Conservation (phyloP, 169 alveolate genomes). For the Plasmodium blacklocki region DNA sequence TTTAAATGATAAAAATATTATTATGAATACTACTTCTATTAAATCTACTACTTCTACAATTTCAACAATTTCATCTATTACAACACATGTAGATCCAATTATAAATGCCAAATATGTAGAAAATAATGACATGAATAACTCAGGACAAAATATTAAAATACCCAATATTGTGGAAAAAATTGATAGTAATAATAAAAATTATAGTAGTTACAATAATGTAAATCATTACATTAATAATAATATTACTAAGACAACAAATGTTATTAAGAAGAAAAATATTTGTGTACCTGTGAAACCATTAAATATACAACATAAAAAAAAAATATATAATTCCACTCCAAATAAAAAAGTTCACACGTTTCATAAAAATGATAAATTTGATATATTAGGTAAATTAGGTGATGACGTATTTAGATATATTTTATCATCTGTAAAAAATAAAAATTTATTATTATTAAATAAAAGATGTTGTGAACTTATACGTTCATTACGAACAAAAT, state of each 20-base stretch:
- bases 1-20: neutral
- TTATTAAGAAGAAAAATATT: constrained; percentile 50
- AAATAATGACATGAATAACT: too few species aligned
- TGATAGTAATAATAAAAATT: too few species aligned
- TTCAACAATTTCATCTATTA: too few species aligned
- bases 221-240: neutral
- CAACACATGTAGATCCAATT: too few species aligned
- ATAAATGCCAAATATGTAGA: too few species aligned
- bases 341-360: constrained; percentile 4
- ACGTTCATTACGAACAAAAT: constrained; percentile 27
- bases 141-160: too few species aligned
- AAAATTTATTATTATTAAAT: constrained; percentile 43
- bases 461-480: constrained; percentile 27
- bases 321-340: neutral
- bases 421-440: constrained; percentile 40
- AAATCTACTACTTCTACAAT: too few species aligned
- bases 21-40: neutral
- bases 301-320: constrained; percentile 13
- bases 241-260: neutral
- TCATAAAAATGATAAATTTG: constrained; percentile 42
- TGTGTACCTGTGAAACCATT: constrained; percentile 42
- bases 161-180: too few species aligned
- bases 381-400: constrained; percentile 42
- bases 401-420: constrained; percentile 66
- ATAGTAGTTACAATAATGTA: too few species aligned